Conservation (phyloP, 2,329 filamentous ascomycete species). For the Metarhizium robertsii region DNA sequence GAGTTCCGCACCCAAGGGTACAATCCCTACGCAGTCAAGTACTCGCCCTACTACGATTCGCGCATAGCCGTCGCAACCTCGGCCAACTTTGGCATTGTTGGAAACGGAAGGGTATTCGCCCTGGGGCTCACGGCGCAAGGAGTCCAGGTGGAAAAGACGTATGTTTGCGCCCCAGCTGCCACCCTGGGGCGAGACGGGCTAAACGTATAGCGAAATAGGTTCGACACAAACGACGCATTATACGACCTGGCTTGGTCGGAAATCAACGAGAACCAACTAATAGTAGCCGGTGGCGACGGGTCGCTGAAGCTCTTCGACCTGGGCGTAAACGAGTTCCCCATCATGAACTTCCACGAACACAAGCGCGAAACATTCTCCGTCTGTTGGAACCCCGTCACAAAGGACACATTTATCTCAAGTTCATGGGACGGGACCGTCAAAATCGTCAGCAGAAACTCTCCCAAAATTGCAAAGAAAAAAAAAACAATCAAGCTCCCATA, state of each 20-base stretch:
- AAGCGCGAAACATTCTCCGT: slow-evolving; percentile 88
- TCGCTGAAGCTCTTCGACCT: slow-evolving; percentile 92
- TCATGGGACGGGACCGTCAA: slow-evolving; percentile 97
- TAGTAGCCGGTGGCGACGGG: slow-evolving; percentile 85
- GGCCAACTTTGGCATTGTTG: slow-evolving; percentile 95
- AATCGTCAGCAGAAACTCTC: slow-evolving; percentile 43
- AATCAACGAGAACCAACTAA: slow-evolving; percentile 87
- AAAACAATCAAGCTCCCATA: not conserved
- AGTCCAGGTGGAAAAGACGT: slow-evolving; percentile 78
- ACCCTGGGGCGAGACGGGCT: not conserved
- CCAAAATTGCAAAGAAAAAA: not conserved
- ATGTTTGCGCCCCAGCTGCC: slow-evolving; percentile 13
- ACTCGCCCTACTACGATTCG: slow-evolving; percentile 96
- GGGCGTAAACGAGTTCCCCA: slow-evolving; percentile 69
- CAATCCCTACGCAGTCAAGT: slow-evolving; percentile 96
- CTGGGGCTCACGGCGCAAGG: slow-evolving; percentile 76
- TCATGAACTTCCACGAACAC: slow-evolving; percentile 90
- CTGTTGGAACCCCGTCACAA: slow-evolving; percentile 83
- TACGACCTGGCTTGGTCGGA: slow-evolving; percentile 96
- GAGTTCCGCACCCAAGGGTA: slow-evolving; percentile 89
- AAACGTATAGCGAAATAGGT: slow-evolving; percentile 39
- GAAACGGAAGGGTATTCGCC: slow-evolving; percentile 84
- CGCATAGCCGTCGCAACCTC: slow-evolving; percentile 81
- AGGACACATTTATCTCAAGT: slow-evolving; percentile 81
- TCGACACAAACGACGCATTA: slow-evolving; percentile 93